Evolutionary conservation across 2,329 filamentous ascomycete genomes (phyloP).

Genomic region (Colletotrichum plurivorum): DNA sequence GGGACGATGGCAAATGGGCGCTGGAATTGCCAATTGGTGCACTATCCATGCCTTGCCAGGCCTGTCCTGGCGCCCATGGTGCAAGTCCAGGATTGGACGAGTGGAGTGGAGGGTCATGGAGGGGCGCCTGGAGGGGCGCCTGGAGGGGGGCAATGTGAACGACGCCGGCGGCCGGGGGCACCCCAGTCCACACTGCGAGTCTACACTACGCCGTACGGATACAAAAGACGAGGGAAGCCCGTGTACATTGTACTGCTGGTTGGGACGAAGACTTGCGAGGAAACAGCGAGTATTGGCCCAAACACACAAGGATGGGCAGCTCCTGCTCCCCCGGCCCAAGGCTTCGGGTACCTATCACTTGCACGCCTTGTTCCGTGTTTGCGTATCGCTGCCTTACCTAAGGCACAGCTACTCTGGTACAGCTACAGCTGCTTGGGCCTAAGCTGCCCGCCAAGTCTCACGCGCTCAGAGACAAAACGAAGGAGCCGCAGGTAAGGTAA

Average conservation of each 20-base stretch:
- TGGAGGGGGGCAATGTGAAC: background rate
- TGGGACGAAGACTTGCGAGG: slow-evolving; percentile 18
- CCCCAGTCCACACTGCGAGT: too few relatives aligned
- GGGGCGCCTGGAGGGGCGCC: background rate
- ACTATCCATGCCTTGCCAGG: slow-evolving; percentile 21
- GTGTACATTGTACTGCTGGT: slow-evolving; percentile 11
- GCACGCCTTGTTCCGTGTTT: too few relatives aligned
- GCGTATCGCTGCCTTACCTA: too few relatives aligned
- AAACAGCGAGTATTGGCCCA: slow-evolving; percentile 27
- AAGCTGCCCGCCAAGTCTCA: background rate
- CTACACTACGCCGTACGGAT: too few relatives aligned
- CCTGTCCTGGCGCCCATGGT: slow-evolving; percentile 4
- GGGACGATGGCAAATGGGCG: slow-evolving; percentile 18
- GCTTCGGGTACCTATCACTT: too few relatives aligned
- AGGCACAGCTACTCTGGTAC: too few relatives aligned
- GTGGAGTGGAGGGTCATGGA: background rate
- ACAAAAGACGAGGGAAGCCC: too few relatives aligned
- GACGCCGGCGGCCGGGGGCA: background rate
- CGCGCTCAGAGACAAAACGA: background rate
- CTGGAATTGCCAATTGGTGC: slow-evolving; percentile 1
- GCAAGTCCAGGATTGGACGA: slow-evolving; percentile 4
- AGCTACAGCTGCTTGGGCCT: too few relatives aligned
- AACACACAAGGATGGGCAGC: background rate
- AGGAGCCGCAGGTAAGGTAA: background rate
- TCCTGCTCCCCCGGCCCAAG: too few relatives aligned